Evolutionary conservation across 129 eudicot genomes (phyloP), one percentile per base, ranked within the genome.

Genomic region (Kitagawia praeruptora): DNA sequence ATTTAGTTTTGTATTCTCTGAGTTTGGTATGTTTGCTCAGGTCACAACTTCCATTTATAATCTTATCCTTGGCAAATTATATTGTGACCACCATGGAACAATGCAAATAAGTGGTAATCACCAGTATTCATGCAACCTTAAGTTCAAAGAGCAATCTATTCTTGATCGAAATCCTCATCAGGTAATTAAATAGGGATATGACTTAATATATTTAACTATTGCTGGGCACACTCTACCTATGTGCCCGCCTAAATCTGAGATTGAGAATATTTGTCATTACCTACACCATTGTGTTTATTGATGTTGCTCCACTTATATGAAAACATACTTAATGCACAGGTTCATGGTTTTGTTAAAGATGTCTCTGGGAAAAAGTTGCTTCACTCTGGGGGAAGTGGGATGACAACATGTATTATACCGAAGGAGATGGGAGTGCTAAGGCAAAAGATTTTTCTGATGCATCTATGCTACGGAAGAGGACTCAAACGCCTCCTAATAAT

Each of bases 131-230:
- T 91, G 97, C 89, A 91, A 85, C 80, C 93, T 93, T 79, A 93
- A 86, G 84, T 93, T 91, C 83, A 93, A 93, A 83, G 93, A 85
- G 80, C 98, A 91, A 41, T 88, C 93, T 31, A 81, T 91, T 81
- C 97, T 93, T 48, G 98, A 93, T 23, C 86, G 97, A 75, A 93
- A 86, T 81, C 97, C 97, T 25, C 93, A 84, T 72, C 97, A 93
- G 98, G 98, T 93, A 34, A 2, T 34, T 34, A 83, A 79, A 23
- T 23, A 56, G 28, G 66, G 31, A 23, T 15, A 61, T 61, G 31
- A 61, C 34, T 3, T 61, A 34, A 31, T 42, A 67, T 27, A 1
- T 67, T 15, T 34, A 34, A 67, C 40, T 67, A 67, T 67, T 67
- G 31, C 2, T n/a, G 41, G 73, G 41, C 0, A 12, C 31, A 28